phyloP scores from a whole-genome alignment of 1,284 basidiomycete genomes.

The Apiotrichum siamense region DNA sequence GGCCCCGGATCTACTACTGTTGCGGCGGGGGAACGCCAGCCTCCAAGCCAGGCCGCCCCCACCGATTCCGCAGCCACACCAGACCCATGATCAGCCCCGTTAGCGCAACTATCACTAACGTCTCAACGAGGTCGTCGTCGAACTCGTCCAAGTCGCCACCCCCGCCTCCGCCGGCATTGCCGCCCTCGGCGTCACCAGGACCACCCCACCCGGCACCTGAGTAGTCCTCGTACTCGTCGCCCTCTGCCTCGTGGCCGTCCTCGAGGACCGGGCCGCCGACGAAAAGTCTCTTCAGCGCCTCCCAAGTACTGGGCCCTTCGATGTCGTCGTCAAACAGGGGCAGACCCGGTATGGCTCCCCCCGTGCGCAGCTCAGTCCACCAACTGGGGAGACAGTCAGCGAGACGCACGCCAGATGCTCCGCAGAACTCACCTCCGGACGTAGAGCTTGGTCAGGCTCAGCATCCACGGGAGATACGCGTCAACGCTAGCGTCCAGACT shows the following conservation, averaged over 20 bases:
- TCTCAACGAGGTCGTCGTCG: constrained; percentile 30
- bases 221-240: constrained; percentile 16
- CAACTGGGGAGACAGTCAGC: constrained; percentile 26
- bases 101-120: constrained; percentile 22
- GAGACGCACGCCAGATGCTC: background rate
- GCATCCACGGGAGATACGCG: constrained; percentile 76
- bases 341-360: constrained; percentile 38
- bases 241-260: constrained; percentile 10
- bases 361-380: constrained; percentile 37
- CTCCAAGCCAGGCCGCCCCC: too few species aligned
- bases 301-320: constrained; percentile 21
- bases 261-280: constrained; percentile 6
- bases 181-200: background rate
- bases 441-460: constrained; percentile 80
- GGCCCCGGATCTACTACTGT: background rate
- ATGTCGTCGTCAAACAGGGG: constrained; percentile 34
- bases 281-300: constrained; percentile 33
- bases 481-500: constrained; percentile 70
- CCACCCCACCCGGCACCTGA: constrained; percentile 20
- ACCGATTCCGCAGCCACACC: constrained; percentile 12
- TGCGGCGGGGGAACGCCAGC: background rate
- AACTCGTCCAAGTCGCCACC: constrained; percentile 15
- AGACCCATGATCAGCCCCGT: constrained; percentile 14
- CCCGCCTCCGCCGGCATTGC: background rate
- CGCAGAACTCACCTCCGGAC: constrained; percentile 48